Evolutionary conservation across 2,329 filamentous ascomycete genomes (phyloP).

Genomic region (Fusarium sp.): DNA sequence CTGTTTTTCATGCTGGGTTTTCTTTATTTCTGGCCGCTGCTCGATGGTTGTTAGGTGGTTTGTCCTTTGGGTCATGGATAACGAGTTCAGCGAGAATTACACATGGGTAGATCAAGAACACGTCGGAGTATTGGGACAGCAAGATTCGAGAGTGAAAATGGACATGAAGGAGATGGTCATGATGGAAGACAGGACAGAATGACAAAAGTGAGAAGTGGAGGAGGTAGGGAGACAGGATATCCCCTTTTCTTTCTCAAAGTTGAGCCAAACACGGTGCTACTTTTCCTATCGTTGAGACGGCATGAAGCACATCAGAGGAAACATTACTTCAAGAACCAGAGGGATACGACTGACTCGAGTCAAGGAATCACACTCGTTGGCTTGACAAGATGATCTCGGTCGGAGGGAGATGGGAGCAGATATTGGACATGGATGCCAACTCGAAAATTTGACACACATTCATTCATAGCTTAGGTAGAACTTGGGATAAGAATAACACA

Average conservation of each 20-base stretch:
- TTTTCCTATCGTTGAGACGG: background rate
- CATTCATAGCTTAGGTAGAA: too few species aligned
- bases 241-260: background rate
- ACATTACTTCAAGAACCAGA: too few species aligned
- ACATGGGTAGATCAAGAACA: background rate
- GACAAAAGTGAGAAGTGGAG: background rate
- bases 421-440: too few species aligned
- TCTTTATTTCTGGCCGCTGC: background rate
- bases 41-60: background rate
- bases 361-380: too few species aligned
- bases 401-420: too few species aligned
- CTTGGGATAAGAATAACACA: too few species aligned
- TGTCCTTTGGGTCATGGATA: background rate
- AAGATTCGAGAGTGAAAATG: background rate
- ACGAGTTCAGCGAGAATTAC: background rate
- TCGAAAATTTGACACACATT: too few species aligned
- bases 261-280: background rate
- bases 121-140: background rate
- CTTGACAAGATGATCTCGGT: too few species aligned
- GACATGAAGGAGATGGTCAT: background rate
- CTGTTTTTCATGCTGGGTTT: background rate
- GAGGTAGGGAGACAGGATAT: background rate
- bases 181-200: background rate
- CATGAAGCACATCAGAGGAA: too few species aligned
- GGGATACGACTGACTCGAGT: too few species aligned